Base-by-base conservation (phyloP, 768 basidiomycete genomes). In the Termitomyces heimii region DNA sequence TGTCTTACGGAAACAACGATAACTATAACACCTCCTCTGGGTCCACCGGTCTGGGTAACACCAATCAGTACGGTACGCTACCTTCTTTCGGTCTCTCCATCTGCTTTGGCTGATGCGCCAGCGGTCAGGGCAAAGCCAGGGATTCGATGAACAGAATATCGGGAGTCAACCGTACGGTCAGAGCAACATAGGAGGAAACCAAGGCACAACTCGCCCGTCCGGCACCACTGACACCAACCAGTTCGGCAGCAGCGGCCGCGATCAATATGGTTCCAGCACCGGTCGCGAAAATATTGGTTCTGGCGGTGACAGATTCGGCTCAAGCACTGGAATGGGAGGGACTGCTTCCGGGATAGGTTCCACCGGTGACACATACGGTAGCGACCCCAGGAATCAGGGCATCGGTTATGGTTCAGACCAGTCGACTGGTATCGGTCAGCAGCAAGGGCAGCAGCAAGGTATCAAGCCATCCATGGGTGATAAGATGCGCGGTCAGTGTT, bases 401-500 rank as follows among this genome's bases (percentile, higher is more conserved):
- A 34, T 55, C 29, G 53, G 53, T 2, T 53, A 53, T 22, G 44
- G 43, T 29, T 34, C 40, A 12, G 58, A 55, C 2, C 43, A 52
- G 24, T 20, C 26, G 10, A n/a, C 53, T 5, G n/a, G 31, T 4
- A 29, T 44, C 0, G 37, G 53, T 9, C 50, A 56, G 24, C 43
- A 44, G 13, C 53, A 52, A 31, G 47, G 45, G 0, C 40, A 53
- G 13, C 39, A 39, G 3, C 18, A 35, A 35, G 14, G 18, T 3
- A 18, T 13, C 5, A 63, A 64, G 49, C 53, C 63, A 0, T 40
- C 51, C 14, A 57, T 64, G 52, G 62, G 64, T 3, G 69, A 68
- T 13, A 68, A 66, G 31, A 61, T 70, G 39, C 59, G 60, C 35
- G 66, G 66, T 64, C 10, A 2, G 57, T 51, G 0, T 47, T 29